Conservation (phyloP, 306 rosid species). For the Trichosanthes cucumerina region DNA sequence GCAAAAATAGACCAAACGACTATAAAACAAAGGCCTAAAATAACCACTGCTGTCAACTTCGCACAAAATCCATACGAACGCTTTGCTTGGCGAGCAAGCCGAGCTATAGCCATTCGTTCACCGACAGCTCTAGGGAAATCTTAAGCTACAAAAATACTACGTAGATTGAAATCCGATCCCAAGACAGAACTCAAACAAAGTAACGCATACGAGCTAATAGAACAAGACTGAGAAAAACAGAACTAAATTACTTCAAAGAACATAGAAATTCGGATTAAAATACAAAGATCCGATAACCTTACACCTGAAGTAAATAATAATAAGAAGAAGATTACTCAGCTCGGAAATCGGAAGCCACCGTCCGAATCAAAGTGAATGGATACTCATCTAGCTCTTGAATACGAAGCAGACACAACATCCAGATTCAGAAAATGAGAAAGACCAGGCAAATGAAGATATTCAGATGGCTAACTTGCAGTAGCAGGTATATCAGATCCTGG, state of each 20-base stretch:
- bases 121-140: neutral
- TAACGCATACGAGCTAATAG: neutral
- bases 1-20: slow-evolving; percentile 74
- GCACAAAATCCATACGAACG: slow-evolving; percentile 65
- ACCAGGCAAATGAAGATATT: neutral
- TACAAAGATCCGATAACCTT: slow-evolving; percentile 1
- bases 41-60: slow-evolving; percentile 64
- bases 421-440: neutral
- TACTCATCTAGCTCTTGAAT: neutral
- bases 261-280: neutral
- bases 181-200: neutral
- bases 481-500: slow-evolving; percentile 1
- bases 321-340: neutral
- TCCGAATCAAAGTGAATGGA: neutral
- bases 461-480: neutral
- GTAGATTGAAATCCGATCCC: neutral
- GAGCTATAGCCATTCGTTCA: slow-evolving; percentile 50
- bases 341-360: neutral
- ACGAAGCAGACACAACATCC: neutral
- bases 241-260: neutral
- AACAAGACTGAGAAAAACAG: neutral
- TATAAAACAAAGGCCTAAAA: slow-evolving; percentile 72
- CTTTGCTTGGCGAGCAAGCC: slow-evolving; percentile 61
- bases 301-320: neutral
- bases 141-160: neutral